Evolutionary conservation across 257 asterid species (phyloP).

Genomic region (Solanum neorickii): DNA sequence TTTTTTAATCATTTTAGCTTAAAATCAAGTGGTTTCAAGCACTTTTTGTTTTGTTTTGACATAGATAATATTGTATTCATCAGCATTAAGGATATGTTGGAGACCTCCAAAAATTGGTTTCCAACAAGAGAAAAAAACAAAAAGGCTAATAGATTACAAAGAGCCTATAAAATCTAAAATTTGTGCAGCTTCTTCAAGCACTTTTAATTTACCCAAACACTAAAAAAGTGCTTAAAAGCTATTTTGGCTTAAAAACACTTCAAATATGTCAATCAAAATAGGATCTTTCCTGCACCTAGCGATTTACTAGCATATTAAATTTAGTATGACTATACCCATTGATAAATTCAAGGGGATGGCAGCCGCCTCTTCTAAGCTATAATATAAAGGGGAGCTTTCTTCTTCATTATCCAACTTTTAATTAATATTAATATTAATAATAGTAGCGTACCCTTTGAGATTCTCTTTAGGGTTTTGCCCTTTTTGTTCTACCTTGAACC

Average conservation of each 20-base stretch:
- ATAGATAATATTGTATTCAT: no score
- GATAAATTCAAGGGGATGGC: neutral
- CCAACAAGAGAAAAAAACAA: no score
- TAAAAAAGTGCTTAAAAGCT: neutral
- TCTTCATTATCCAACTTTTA: neutral
- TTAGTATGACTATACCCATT: neutral
- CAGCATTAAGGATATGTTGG: no score
- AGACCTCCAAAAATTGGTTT: no score
- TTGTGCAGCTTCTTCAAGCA: no score
- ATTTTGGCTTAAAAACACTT: neutral
- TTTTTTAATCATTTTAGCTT: neutral
- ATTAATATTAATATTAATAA: neutral
- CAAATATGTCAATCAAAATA: neutral
- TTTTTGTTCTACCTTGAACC: neutral
- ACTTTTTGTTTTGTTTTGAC: neutral
- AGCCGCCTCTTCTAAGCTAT: neutral
- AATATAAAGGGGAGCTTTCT: neutral
- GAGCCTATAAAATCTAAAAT: no score
- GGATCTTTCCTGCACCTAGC: neutral
- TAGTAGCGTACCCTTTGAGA: neutral
- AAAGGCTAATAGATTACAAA: no score
- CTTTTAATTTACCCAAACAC: neutral
- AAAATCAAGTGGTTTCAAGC: neutral
- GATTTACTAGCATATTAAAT: neutral
- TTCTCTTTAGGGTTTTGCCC: neutral